Evolutionary conservation across 768 basidiomycete genomes (phyloP).

Genomic region (Kwoniella sp.): DNA sequence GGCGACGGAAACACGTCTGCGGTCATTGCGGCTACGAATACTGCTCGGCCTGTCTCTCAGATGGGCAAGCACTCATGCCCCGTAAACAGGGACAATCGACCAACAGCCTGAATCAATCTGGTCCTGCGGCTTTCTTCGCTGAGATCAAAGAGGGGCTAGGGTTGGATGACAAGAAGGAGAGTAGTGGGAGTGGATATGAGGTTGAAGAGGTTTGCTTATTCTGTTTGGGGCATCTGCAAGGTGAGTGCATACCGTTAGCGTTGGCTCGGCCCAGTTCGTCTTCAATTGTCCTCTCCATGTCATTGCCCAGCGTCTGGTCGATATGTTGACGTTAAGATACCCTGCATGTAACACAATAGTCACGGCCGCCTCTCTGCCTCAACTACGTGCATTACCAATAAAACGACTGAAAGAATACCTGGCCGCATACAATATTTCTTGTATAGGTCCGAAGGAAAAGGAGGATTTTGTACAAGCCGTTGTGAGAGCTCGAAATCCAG

Average conservation of each 20-base stretch:
- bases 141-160: conserved; percentile 36
- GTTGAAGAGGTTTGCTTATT: conserved; percentile 50
- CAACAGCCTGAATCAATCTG: conserved; percentile 3
- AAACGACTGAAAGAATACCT: conserved; percentile 54
- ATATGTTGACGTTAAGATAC: neutral
- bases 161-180: conserved; percentile 30
- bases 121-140: conserved; percentile 16
- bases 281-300: no score
- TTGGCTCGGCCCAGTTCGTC: no score
- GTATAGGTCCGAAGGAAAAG: conserved; percentile 51
- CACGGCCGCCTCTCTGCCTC: conserved; percentile 42
- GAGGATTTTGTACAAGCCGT: conserved; percentile 55
- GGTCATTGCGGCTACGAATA: conserved; percentile 54
- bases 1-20: conserved; percentile 48
- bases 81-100: conserved; percentile 23
- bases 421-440: conserved; percentile 47
- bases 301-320: no score
- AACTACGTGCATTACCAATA: conserved; percentile 47
- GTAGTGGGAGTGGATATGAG: conserved; percentile 45
- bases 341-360: conserved; percentile 24
- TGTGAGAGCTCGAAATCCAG: conserved; percentile 44
- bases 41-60: conserved; percentile 50
- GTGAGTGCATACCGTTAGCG: conserved; percentile 36
- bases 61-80: conserved; percentile 54
- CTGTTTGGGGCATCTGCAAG: conserved; percentile 53